A percentile compares a stretch with the other conserved stretches of the same genome.
phyloP scores from a whole-genome alignment of 768 basidiomycete species.

The Mycena galericulata region DNA sequence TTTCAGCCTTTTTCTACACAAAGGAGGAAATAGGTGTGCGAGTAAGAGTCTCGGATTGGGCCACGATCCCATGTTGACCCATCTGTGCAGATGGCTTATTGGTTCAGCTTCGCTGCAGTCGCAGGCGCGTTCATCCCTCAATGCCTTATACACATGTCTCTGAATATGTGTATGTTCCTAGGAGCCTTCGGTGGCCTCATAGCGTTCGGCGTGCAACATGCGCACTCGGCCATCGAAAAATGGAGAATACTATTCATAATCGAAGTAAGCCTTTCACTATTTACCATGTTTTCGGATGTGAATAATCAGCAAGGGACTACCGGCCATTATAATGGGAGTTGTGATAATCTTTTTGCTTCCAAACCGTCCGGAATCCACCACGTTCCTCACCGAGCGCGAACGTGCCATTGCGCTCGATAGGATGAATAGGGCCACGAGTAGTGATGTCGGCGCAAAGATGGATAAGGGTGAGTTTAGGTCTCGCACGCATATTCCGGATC shows the following conservation, averaged over 20 bases:
- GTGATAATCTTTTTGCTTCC: constrained; percentile 62
- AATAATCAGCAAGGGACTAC: constrained; percentile 68
- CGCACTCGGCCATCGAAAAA: constrained; percentile 57
- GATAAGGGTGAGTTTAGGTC: constrained; percentile 61
- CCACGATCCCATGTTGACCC: neutral
- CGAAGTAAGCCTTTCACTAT: constrained; percentile 57
- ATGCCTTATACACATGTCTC: too few relatives aligned
- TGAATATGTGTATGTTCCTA: neutral
- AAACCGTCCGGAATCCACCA: constrained; percentile 67
- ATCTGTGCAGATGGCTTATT: constrained; percentile 68
- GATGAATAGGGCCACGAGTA: constrained; percentile 73
- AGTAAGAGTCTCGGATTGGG: constrained; percentile 45
- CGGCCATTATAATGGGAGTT: constrained; percentile 73
- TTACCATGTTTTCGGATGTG: neutral
- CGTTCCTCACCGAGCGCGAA: constrained; percentile 56
- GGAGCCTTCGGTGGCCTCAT: constrained; percentile 85
- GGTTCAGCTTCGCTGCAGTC: constrained; percentile 88
- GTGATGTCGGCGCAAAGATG: constrained; percentile 72
- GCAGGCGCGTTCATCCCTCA: constrained; percentile 57
- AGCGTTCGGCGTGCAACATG: constrained; percentile 82
- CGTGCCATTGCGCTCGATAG: constrained; percentile 74
- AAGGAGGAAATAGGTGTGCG: constrained; percentile 79
- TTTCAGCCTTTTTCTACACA: constrained; percentile 82
- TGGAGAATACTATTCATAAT: constrained; percentile 81
- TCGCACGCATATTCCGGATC: neutral